Conservation (phyloP, 2,329 filamentous ascomycete genomes). For the Cladorrhinum sp. region DNA sequence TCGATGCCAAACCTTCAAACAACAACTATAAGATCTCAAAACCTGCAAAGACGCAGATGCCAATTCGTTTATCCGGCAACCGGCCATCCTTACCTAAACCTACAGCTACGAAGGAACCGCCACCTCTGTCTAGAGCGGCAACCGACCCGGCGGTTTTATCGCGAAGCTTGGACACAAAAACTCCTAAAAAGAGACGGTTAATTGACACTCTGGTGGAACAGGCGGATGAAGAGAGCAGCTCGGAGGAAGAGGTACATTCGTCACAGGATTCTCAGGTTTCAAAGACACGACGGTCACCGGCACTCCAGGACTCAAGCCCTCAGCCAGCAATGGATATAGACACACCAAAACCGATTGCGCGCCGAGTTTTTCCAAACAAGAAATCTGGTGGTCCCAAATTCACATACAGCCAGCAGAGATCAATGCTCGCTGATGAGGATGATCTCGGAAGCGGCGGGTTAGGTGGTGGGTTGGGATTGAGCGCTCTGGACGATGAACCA, state of each 20-base stretch:
- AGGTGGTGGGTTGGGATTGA: slow-evolving; percentile 21
- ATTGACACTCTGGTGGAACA: slow-evolving; percentile 45
- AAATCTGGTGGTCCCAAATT: slow-evolving; percentile 36
- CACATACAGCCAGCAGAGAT: slow-evolving; percentile 39
- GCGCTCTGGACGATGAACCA: slow-evolving; percentile 18
- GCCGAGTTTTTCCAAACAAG: slow-evolving; percentile 26
- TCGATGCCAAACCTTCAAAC: slow-evolving; percentile 13
- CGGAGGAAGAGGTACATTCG: slow-evolving; percentile 29
- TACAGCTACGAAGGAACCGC: slow-evolving; percentile 8
- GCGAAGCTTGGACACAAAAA: background rate
- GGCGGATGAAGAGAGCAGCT: slow-evolving; percentile 34
- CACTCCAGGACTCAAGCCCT: slow-evolving; percentile 24
- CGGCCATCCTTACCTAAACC: slow-evolving; percentile 9
- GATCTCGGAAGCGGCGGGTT: slow-evolving; percentile 22
- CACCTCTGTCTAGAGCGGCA: background rate
- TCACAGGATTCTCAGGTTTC: slow-evolving; percentile 15
- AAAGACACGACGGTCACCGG: slow-evolving; percentile 4
- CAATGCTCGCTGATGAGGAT: slow-evolving; percentile 36
- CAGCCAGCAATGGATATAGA: slow-evolving; percentile 19
- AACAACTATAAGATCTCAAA: slow-evolving; percentile 7
- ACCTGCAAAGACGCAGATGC: slow-evolving; percentile 21
- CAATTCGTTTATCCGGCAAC: slow-evolving; percentile 24
- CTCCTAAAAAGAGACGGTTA: slow-evolving; percentile 32
- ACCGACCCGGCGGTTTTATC: background rate
- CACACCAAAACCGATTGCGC: slow-evolving; percentile 23